A percentile compares a stretch with the other conserved stretches of the same genome.
Conservation (phyloP, 495 filamentous ascomycete genomes). For the Aspergillus nanangensis region DNA sequence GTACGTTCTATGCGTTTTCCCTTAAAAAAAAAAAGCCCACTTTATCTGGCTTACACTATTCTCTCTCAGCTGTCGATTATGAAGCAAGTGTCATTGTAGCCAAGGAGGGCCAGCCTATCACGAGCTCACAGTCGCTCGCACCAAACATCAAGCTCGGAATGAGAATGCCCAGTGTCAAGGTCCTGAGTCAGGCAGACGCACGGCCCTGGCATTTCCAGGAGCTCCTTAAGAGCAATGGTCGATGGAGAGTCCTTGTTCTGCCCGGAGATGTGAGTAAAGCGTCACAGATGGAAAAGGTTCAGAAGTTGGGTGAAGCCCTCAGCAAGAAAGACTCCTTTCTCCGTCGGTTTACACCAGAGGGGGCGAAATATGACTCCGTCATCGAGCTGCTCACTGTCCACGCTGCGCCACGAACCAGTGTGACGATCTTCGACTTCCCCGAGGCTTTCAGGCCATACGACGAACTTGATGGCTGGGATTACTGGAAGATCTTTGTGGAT, state of each 20-base stretch:
- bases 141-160: constrained; percentile 41
- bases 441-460: constrained; percentile 27
- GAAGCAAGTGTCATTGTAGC: constrained; percentile 2
- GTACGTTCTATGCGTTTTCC: background rate
- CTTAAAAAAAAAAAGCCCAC: background rate
- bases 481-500: constrained; percentile 20
- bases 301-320: background rate
- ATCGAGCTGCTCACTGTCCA: constrained; percentile 17
- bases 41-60: too few relatives aligned
- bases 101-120: background rate
- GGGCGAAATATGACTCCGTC: background rate
- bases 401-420: constrained; percentile 4
- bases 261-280: background rate
- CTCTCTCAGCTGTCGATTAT: constrained; percentile 51
- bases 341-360: background rate
- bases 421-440: constrained; percentile 17
- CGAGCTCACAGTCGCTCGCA: constrained; percentile 31
- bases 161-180: constrained; percentile 51
- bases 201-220: constrained; percentile 53
- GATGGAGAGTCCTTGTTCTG: constrained; percentile 58
- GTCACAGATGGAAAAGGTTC: background rate
- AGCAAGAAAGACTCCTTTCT: background rate
- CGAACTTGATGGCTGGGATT: constrained; percentile 22
- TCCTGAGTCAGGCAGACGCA: constrained; percentile 51
- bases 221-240: constrained; percentile 44